These are phyloP conservation scores for Spathaspora boniae DNA, from an alignment of 805 yeast species.

Conservation along the genomic window DNA sequence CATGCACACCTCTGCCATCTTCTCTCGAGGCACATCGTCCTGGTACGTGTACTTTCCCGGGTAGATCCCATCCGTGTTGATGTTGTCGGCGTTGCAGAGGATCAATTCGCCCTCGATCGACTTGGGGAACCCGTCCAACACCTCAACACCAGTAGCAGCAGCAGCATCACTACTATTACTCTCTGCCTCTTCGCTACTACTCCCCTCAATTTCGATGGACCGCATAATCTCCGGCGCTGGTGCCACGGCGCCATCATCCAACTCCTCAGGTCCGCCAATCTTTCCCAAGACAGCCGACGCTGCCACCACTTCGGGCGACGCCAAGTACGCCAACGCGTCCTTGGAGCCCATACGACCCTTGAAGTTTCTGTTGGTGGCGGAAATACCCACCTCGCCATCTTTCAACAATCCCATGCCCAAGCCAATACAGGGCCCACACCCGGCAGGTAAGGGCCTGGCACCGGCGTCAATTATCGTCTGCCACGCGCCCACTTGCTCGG, in stretches of 20 bases:
- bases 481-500: conserved; percentile 93
- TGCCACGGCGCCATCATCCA: conserved; percentile 54
- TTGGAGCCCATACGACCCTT: conserved; percentile 99
- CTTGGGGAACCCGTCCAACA: conserved; percentile 88
- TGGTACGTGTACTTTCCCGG: conserved; percentile 99
- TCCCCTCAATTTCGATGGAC: conserved; percentile 26
- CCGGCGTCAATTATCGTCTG: conserved; percentile 85
- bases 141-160: conserved; percentile 53
- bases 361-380: conserved; percentile 97
- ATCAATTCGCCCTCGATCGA: conserved; percentile 87
- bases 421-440: conserved; percentile 99
- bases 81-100: conserved; percentile 92
- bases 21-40: conserved; percentile 91
- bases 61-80: conserved; percentile 97
- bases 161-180: conserved; percentile 20
- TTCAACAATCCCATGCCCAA: conserved; percentile 90
- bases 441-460: conserved; percentile 92
- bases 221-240: conserved; percentile 48
- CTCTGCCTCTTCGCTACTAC: conserved; percentile 30
- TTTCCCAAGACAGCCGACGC: conserved; percentile 96
- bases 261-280: conserved; percentile 89
- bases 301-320: conserved; percentile 97
- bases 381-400: conserved; percentile 96
- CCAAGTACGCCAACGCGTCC: conserved; percentile 92
- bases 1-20: conserved; percentile 99